Conservation (phyloP, 2,329 filamentous ascomycete genomes). For the Calonectria hongkongensis region DNA sequence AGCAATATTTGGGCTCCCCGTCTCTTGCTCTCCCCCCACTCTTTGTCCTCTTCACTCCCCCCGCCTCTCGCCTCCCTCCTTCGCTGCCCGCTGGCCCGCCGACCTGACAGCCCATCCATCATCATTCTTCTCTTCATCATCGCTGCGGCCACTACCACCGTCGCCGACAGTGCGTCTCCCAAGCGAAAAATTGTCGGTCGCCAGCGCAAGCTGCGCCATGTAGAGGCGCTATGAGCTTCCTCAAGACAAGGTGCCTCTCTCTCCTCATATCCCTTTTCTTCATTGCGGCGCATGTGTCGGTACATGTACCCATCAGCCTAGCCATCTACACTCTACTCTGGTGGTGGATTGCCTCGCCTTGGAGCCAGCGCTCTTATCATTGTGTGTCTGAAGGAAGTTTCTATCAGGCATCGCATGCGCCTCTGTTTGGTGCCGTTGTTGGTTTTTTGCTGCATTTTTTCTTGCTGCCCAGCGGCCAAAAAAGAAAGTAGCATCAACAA, state of each 20-base stretch:
- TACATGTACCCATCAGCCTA: slow-evolving; percentile 16
- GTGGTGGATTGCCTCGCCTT: slow-evolving; percentile 14
- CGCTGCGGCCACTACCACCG: slow-evolving; percentile 12
- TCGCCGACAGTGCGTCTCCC: slow-evolving; percentile 18
- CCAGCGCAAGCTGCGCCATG: slow-evolving; percentile 60
- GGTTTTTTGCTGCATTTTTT: slow-evolving; percentile 27
- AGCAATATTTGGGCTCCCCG: slow-evolving; percentile 22
- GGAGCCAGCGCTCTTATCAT: not conserved
- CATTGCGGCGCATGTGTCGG: slow-evolving; percentile 17
- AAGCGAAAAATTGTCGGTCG: slow-evolving; percentile 37
- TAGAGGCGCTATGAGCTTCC: slow-evolving; percentile 64
- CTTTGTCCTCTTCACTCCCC: slow-evolving; percentile 28
- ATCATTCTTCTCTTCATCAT: slow-evolving; percentile 31
- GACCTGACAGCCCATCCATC: slow-evolving; percentile 27
- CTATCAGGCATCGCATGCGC: not conserved
- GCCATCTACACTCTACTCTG: slow-evolving; percentile 5
- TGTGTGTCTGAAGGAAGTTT: slow-evolving; percentile 10
- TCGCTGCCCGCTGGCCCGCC: slow-evolving; percentile 34
- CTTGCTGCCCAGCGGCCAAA: slow-evolving; percentile 30
- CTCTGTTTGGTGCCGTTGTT: slow-evolving; percentile 10
- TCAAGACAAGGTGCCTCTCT: slow-evolving; percentile 65
- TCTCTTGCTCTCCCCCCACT: slow-evolving; percentile 25
- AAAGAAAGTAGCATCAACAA: slow-evolving; percentile 33
- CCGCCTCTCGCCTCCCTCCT: slow-evolving; percentile 22
- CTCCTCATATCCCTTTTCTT: slow-evolving; percentile 32